These are phyloP conservation scores for Tylopilus sp. DNA, from an alignment of 1,284 basidiomycete genomes.

Conservation along the genomic window DNA sequence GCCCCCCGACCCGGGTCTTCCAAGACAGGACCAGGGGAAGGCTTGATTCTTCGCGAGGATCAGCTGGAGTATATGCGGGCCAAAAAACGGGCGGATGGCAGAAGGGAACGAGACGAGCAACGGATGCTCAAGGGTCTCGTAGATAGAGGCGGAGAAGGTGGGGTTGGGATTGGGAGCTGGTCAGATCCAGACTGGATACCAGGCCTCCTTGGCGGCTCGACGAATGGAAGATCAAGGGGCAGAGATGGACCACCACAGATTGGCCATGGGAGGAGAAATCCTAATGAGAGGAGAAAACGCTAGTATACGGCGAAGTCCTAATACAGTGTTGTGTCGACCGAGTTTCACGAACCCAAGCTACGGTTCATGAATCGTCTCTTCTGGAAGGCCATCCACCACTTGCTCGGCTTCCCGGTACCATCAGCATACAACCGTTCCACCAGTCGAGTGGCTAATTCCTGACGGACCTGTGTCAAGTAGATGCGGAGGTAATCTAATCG, in stretches of 20 bases:
- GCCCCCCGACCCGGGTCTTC: conserved; percentile 86
- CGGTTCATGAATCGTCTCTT: conserved; percentile 95
- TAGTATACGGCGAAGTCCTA: conserved; percentile 30
- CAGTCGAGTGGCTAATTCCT: conserved; percentile 85
- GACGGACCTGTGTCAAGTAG: conserved; percentile 90
- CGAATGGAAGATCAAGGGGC: conserved; percentile 71
- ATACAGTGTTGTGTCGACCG: conserved; percentile 9
- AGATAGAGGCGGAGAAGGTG: conserved; percentile 45
- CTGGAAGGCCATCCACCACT: conserved; percentile 99
- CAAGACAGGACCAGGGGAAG: conserved; percentile 76
- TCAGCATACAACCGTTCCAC: conserved; percentile 88
- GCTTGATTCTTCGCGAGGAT: conserved; percentile 86
- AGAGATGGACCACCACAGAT: conserved; percentile 71
- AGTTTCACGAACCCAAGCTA: conserved; percentile 59
- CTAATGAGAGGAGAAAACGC: conserved; percentile 69
- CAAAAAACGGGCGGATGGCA: conserved; percentile 68
- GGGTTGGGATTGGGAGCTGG: conserved; percentile 69
- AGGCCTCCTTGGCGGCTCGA: conserved; percentile 73
- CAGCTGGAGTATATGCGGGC: conserved; percentile 84
- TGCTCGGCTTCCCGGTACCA: conserved; percentile 87
- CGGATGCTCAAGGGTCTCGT: conserved; percentile 65
- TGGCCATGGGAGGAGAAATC: conserved; percentile 83
- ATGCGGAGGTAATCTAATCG: conserved; percentile 80
- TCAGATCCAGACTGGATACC: conserved; percentile 97
- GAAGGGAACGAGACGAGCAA: conserved; percentile 75